Base-by-base conservation (phyloP, 495 filamentous ascomycete species). In the Penicillium waksmanii region DNA sequence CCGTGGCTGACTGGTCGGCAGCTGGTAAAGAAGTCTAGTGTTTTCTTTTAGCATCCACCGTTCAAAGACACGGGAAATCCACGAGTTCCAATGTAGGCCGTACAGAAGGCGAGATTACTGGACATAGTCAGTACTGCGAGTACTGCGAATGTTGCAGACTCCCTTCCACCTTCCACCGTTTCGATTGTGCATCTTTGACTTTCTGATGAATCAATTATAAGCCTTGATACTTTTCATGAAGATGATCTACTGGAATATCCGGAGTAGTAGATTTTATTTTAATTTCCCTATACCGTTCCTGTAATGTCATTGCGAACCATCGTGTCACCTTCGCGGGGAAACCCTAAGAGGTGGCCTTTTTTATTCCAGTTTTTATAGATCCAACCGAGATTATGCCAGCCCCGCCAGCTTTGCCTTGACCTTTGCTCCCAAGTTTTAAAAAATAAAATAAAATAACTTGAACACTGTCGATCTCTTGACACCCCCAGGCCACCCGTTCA, bases 1-100 rank as follows among this genome's bases (percentile, higher is more conserved):
- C 55, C 51, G 58, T 66, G 64, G 64, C 64, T 63, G 64, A 57
- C 25, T 53, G 34, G 43, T 55, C 52, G 19, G n/a, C 35, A 60
- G 63, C 63, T 66, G 64, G 56, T 48, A 5, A 33, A 13, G 15
- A 17, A 19, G 18, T 34, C 17, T 51, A 33, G 48, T 36, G 23
- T 52, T 36, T 42, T 18, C 25, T 51, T 33, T 51, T 51, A 11
- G 3, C 23, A 23, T 40, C 43, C 54, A 48, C 25, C 40, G 18
- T 15, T 42, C 40, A 40, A 54, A 34, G 42, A 44, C 42, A 44
- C 42, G 42, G 42, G 42, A 44, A 17, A 44, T 44, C 8, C 23
- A 23, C 23, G n/a, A 19, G 4, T 18, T 2, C 15, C 13, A n/a
- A n/a, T n/a, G 5, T 18, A 44, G 6, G n/a, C 2, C 1, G 23